Percentiles rank a stretch among this genome's conserved stretches.
These are phyloP conservation scores for Kwoniella mangroviensis DNA, from an alignment of 768 basidiomycete genomes.

Conservation along the genomic window DNA sequence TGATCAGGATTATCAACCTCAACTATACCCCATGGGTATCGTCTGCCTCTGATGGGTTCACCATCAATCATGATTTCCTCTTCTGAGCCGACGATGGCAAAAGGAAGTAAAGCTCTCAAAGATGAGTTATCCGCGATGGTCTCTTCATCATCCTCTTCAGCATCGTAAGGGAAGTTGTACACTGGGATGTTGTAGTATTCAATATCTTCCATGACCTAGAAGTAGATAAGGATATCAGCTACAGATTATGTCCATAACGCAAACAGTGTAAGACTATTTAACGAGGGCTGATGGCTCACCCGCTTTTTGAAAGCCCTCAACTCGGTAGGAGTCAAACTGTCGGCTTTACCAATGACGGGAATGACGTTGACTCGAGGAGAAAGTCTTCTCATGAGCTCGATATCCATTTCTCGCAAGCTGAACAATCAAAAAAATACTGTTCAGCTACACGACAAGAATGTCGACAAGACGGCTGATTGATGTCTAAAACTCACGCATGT, in stretches of 20 bases:
- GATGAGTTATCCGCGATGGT: slow-evolving; percentile 97
- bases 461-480: too few relatives aligned
- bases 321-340: slow-evolving; percentile 90
- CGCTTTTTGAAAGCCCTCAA: slow-evolving; percentile 95
- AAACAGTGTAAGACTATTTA: not conserved
- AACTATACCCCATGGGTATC: slow-evolving; percentile 98
- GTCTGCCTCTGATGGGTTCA: slow-evolving; percentile 84
- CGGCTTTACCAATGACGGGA: slow-evolving; percentile 93
- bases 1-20: slow-evolving; percentile 99
- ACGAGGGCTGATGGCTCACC: slow-evolving; percentile 62
- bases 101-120: slow-evolving; percentile 88
- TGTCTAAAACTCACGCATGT: slow-evolving; percentile 43
- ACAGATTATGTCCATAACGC: slow-evolving; percentile 39
- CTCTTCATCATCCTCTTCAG: slow-evolving; percentile 98
- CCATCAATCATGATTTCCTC: slow-evolving; percentile 90
- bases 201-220: slow-evolving; percentile 98
- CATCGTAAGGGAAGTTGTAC: slow-evolving; percentile 99
- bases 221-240: not conserved
- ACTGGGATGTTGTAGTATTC: slow-evolving; percentile 97
- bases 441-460: not conserved
- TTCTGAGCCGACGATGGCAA: slow-evolving; percentile 95
- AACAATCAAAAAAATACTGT: not conserved
- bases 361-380: slow-evolving; percentile 99
- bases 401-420: slow-evolving; percentile 92
- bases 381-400: slow-evolving; percentile 96